These are phyloP conservation scores for Phytopythium litorale DNA, from an alignment of 352 stramenopile species.

Conservation along the genomic window DNA sequence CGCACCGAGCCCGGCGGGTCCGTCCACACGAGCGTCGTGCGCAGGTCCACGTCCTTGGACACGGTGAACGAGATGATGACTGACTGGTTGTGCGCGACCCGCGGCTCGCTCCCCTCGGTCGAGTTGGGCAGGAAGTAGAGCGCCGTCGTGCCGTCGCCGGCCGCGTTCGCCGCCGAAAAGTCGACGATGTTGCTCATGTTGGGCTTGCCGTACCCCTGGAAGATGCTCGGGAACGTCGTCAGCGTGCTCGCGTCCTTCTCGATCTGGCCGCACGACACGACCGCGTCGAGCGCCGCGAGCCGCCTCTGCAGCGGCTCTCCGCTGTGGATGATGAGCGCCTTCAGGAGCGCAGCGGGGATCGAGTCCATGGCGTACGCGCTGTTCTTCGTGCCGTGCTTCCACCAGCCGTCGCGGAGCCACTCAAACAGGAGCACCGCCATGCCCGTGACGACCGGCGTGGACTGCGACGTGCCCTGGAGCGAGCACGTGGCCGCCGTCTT, in stretches of 20 bases:
- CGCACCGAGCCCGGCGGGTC: constrained; percentile 64
- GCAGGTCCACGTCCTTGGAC: constrained; percentile 52
- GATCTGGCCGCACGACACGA: constrained; percentile 46
- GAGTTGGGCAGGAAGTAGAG: constrained; percentile 80
- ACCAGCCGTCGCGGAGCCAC: constrained; percentile 85
- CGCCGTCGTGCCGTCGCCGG: constrained; percentile 18
- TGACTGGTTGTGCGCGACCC: constrained; percentile 45
- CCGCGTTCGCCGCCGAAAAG: constrained; percentile 17
- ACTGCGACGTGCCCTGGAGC: constrained; percentile 81
- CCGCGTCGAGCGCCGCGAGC: constrained; percentile 31
- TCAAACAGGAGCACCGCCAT: constrained; percentile 80
- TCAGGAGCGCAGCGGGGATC: constrained; percentile 70
- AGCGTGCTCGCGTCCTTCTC: constrained; percentile 31
- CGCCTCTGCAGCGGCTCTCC: constrained; percentile 47
- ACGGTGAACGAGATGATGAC: constrained; percentile 74
- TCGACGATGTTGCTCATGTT: constrained; percentile 79
- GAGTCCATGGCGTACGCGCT: constrained; percentile 47
- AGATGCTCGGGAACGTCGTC: constrained; percentile 58
- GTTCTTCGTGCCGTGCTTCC: constrained; percentile 61
- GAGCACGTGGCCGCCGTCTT: constrained; percentile 60
- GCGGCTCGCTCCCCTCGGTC: constrained; percentile 50
- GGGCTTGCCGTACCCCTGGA: constrained; percentile 79
- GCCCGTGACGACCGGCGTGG: constrained; percentile 76
- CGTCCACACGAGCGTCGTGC: constrained; percentile 77
- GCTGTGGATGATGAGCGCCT: constrained; percentile 81